These are phyloP conservation scores for Coemansia javaensis DNA, from an alignment of 192 early-diverging fungal genomes.

Conservation along the genomic window DNA sequence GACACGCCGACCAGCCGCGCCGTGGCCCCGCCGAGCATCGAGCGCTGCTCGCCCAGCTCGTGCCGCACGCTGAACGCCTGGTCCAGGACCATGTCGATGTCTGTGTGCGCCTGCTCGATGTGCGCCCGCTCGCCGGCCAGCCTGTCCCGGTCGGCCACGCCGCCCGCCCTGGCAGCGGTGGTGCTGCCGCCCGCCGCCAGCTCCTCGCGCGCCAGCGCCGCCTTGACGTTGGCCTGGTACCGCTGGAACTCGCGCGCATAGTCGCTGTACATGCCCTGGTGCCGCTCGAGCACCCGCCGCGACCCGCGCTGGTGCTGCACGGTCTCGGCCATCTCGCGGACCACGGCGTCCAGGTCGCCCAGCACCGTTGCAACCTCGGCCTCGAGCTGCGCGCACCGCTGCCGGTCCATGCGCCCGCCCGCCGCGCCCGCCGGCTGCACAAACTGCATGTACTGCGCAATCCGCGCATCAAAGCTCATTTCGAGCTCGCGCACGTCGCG, in stretches of 20 bases:
- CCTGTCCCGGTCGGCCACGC: constrained; percentile 27
- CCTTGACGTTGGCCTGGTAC: constrained; percentile 39
- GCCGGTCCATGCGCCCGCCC: constrained; percentile 10
- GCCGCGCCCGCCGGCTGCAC: constrained; percentile 33
- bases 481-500: constrained; percentile 45
- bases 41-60: constrained; percentile 39
- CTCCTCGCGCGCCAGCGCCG: constrained; percentile 25
- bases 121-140: constrained; percentile 32
- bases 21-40: constrained; percentile 20
- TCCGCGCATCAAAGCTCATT: constrained; percentile 40
- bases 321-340: constrained; percentile 39
- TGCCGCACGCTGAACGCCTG: constrained; percentile 44
- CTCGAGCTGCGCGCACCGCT: constrained; percentile 27
- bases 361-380: constrained; percentile 27
- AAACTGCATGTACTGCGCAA: constrained; percentile 47
- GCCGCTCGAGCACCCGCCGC: constrained; percentile 39
- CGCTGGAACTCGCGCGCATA: constrained; percentile 42
- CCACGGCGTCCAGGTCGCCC: constrained; percentile 37
- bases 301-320: constrained; percentile 43
- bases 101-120: constrained; percentile 44
- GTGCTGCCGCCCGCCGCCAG: constrained; percentile 5
- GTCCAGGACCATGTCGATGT: constrained; percentile 50
- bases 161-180: constrained; percentile 1
- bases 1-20: constrained; percentile 33
- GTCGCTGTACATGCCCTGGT: constrained; percentile 35